Conservation (phyloP, 116 monocot genomes). For the Papilionanthe hybrid region DNA sequence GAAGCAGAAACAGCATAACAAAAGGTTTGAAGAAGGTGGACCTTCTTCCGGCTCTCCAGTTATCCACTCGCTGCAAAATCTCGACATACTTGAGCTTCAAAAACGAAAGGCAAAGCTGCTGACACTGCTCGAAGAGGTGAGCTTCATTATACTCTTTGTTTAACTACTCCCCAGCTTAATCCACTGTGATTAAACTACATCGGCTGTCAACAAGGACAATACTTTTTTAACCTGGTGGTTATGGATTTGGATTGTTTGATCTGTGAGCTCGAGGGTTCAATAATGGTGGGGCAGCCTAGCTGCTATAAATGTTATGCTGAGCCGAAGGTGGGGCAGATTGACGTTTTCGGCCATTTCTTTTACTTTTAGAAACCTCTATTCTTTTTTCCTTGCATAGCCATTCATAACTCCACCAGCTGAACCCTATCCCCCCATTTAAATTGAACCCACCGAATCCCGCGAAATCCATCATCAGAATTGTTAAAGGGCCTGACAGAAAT, state of each 20-base stretch:
- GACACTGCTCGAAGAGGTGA: constrained; percentile 68
- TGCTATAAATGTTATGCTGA: constrained; percentile 25
- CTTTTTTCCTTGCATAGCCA: constrained; percentile 24
- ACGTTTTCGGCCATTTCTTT: constrained; percentile 33
- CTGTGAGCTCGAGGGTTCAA: constrained; percentile 18
- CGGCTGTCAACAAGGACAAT: too few relatives aligned
- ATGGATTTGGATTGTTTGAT: background rate
- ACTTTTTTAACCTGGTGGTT: background rate
- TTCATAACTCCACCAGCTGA: constrained; percentile 7
- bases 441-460: constrained; percentile 25
- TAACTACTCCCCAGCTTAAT: background rate
- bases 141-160: background rate
- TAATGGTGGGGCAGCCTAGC: constrained; percentile 10
- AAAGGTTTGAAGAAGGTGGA: constrained; percentile 18
- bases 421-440: constrained; percentile 9
- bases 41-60: constrained; percentile 15
- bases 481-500: background rate
- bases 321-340: constrained; percentile 25
- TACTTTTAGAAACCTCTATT: constrained; percentile 60
- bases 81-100: constrained; percentile 28
- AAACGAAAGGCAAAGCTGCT: constrained; percentile 34
- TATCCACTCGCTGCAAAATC: constrained; percentile 12
- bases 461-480: background rate
- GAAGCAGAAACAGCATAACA: background rate
- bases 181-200: too few relatives aligned